Percentiles rank a stretch among this genome's conserved stretches.
Evolutionary conservation across 176 grass and related monocot genomes (phyloP).

Genomic region (Pontederia crassipes): DNA sequence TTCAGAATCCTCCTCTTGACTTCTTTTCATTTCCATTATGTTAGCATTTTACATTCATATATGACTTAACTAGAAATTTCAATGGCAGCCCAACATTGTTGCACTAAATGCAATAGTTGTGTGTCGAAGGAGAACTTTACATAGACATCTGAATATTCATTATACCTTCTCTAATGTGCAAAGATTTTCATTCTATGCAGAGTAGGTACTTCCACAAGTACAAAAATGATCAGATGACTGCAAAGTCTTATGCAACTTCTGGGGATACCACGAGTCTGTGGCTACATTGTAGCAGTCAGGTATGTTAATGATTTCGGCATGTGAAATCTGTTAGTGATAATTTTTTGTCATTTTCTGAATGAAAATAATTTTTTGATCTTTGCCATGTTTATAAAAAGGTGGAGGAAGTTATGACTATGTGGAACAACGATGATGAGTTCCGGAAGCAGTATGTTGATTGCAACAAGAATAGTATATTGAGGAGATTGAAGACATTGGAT

Average conservation of each 20-base stretch:
- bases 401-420: conserved; percentile 48
- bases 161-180: too few species aligned
- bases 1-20: too few species aligned
- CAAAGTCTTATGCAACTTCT: not conserved
- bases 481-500: conserved; percentile 65
- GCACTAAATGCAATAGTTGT: too few species aligned
- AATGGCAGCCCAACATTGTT: too few species aligned
- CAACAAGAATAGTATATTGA: conserved; percentile 58
- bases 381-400: too few species aligned
- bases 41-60: too few species aligned
- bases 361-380: too few species aligned
- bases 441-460: conserved; percentile 63
- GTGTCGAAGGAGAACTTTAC: too few species aligned
- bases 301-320: conserved; percentile 14
- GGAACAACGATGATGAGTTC: conserved; percentile 66
- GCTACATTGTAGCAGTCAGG: conserved; percentile 54
- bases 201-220: conserved; percentile 64
- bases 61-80: too few species aligned
- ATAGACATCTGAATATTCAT: too few species aligned
- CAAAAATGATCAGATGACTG: conserved; percentile 26
- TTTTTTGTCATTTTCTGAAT: conserved; percentile 31
- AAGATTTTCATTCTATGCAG: conserved; percentile 39
- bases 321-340: not conserved
- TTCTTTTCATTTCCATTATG: too few species aligned
- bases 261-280: conserved; percentile 30